Evolutionary conservation across 2,329 filamentous ascomycete genomes (phyloP), one percentile per base, ranked within the genome.

Genomic region (Alternaria solani): DNA sequence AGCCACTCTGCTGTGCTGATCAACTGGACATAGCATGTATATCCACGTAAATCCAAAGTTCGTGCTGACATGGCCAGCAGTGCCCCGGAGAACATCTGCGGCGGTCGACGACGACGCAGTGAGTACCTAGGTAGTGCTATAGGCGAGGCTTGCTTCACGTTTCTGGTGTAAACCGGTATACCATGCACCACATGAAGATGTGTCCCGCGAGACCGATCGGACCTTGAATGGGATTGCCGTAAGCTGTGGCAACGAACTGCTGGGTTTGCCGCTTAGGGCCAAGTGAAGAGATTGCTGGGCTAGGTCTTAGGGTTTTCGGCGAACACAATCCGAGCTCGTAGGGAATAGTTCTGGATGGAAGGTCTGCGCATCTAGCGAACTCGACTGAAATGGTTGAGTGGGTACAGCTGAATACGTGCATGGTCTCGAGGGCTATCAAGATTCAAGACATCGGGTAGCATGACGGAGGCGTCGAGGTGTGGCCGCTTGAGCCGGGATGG

Each of bases 1-100:
- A 57, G 64, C 39, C 63, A 62, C 20, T 36, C 69, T 67, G 70
- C 69, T 68, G 61, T 73, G 69, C 64, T 66, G 61, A 61, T 63
- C 61, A 61, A 63, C 63, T 67, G 64, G 63, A 61, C 12, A 39
- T 30, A 42, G 12, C 38, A 44, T 42, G 26, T 43, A 51, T 41
- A 36, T 28, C 41, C 16, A 52, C 32, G 23, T 49, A 36, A 38
- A 46, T 55, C 51, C 41, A 54, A 43, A 32, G 41, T 55, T 18
- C 25, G 16, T 25, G 51, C 55, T 43, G 23, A 55, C 42, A 23
- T 25, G 20, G 38, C 12, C n/a, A 18, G 28, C 26, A 53, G 42
- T 53, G 39, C 11, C 3, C 26, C 1, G 8, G 11, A 5, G 9
- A 42, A 30, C 51, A 34, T 16, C 16, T 23, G 51, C 42, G 28